A percentile compares a stretch with the other conserved stretches of the same genome.
Evolutionary conservation across 805 yeast genomes (phyloP).

Genomic region (Starmera caribaea): DNA sequence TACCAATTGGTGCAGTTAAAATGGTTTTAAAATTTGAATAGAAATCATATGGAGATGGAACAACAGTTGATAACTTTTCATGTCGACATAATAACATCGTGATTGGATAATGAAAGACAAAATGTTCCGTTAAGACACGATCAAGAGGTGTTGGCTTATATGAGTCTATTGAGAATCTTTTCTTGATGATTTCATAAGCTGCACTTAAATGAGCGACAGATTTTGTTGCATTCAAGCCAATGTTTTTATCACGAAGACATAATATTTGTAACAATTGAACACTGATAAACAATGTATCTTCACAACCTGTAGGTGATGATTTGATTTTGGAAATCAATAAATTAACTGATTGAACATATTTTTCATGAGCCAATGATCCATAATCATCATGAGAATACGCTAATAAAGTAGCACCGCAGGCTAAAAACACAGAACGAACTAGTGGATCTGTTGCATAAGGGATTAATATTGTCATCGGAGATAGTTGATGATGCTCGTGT

Average conservation of each 20-base stretch:
- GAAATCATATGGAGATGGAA: slow-evolving; percentile 17
- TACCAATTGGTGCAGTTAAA: slow-evolving; percentile 3
- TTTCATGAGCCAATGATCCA: slow-evolving; percentile 7
- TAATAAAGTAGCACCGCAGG: slow-evolving; percentile 18
- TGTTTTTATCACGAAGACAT: slow-evolving; percentile 17
- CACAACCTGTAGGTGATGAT: slow-evolving; percentile 12
- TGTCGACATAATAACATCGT: slow-evolving; percentile 17
- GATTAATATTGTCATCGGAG: slow-evolving; percentile 10
- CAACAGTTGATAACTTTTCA: slow-evolving; percentile 9
- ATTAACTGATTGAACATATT: slow-evolving; percentile 13
- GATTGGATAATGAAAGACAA: slow-evolving; percentile 15
- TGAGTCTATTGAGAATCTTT: slow-evolving; percentile 7
- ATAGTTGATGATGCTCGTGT: slow-evolving; percentile 11
- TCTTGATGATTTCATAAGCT: slow-evolving; percentile 17
- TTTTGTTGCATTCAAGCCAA: slow-evolving; percentile 17
- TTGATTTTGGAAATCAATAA: slow-evolving; percentile 12
- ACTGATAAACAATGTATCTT: slow-evolving; percentile 16
- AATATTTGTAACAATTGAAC: slow-evolving; percentile 18
- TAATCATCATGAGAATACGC: slow-evolving; percentile 13
- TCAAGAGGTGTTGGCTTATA: slow-evolving; percentile 8
- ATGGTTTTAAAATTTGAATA: slow-evolving; percentile 11
- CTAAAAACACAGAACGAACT: slow-evolving; percentile 14
- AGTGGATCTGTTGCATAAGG: slow-evolving; percentile 10
- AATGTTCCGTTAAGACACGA: slow-evolving; percentile 14
- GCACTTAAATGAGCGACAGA: slow-evolving; percentile 17